A percentile compares a stretch with the other conserved stretches of the same genome.
These are phyloP conservation scores for Blastomyces emzantsi DNA, from an alignment of 2,329 filamentous ascomycete species.

Conservation along the genomic window DNA sequence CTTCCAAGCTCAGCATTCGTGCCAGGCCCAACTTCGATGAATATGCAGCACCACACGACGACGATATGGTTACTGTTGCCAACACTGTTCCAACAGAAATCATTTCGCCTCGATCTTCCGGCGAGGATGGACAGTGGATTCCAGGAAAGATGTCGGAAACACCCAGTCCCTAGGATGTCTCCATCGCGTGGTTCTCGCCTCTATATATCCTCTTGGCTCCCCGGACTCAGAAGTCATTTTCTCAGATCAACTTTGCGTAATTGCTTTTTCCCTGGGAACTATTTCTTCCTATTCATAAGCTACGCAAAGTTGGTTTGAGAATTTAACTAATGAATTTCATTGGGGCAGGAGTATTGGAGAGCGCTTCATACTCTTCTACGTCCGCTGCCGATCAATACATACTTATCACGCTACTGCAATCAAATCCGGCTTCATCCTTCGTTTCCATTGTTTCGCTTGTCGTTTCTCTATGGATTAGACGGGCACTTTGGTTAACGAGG, in stretches of 20 bases:
- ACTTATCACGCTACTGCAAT: not conserved
- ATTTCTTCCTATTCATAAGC: not conserved
- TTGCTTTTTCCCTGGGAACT: not conserved
- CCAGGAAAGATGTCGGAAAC: constrained; percentile 7
- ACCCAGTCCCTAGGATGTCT: not conserved
- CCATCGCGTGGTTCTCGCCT: not conserved
- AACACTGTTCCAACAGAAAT: constrained; percentile 17
- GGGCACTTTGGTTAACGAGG: not conserved
- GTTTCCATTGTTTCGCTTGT: not conserved
- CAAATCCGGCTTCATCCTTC: not conserved
- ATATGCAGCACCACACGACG: constrained; percentile 7
- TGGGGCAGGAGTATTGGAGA: not conserved
- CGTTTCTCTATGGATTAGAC: not conserved
- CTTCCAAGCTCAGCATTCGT: constrained; percentile 20
- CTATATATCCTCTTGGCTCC: not conserved
- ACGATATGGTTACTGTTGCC: constrained; percentile 14
- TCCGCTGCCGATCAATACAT: constrained; percentile 2
- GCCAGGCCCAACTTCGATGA: constrained; percentile 4
- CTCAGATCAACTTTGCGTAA: not conserved
- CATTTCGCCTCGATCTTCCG: constrained; percentile 13
- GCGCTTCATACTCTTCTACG: not conserved
- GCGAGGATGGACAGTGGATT: constrained; percentile 2
- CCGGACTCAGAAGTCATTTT: not conserved
- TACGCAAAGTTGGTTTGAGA: not conserved
- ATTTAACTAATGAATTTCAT: not conserved